Evolutionary conservation across 148 eudicot genomes (phyloP).

Genomic region (Fagopyrum tataricum): DNA sequence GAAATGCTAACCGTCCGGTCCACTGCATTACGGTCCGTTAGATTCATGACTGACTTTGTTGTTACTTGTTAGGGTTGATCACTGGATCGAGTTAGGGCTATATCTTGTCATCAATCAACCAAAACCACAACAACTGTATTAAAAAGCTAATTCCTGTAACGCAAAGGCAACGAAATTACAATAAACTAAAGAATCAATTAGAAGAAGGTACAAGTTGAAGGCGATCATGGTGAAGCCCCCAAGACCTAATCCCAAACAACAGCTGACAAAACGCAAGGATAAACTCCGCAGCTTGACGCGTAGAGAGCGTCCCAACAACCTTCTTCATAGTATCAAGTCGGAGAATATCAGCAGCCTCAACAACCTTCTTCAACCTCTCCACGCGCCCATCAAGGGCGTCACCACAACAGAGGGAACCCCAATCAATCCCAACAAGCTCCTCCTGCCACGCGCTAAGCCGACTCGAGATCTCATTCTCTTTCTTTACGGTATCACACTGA

Average conservation of each 20-base stretch:
- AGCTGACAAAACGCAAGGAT: conserved; percentile 53
- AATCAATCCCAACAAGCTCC: conserved; percentile 15
- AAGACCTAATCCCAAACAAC: conserved; percentile 49
- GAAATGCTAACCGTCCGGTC: too few relatives aligned
- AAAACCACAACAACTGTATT: too few relatives aligned
- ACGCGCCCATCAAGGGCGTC: conserved; percentile 10
- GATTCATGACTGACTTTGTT: too few relatives aligned
- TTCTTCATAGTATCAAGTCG: conserved; percentile 43
- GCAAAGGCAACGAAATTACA: too few relatives aligned
- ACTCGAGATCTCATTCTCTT: conserved; percentile 54
- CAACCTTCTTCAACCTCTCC: conserved; percentile 28
- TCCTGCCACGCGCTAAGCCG: conserved; percentile 71
- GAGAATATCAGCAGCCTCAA: conserved; percentile 55
- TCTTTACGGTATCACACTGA: conserved; percentile 59
- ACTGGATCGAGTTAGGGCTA: too few relatives aligned
- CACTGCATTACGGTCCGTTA: too few relatives aligned
- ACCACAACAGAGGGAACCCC: conserved; percentile 23
- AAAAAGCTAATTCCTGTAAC: too few relatives aligned
- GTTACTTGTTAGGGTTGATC: too few relatives aligned
- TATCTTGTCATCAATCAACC: too few relatives aligned
- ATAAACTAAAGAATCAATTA: too few relatives aligned
- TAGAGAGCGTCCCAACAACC: conserved; percentile 61
- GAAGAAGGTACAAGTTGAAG: too few relatives aligned
- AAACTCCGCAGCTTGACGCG: conserved; percentile 76
- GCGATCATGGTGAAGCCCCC: conserved; percentile 32